Conservation (phyloP, 805 yeast genomes). For the Myxozyma geophila region DNA sequence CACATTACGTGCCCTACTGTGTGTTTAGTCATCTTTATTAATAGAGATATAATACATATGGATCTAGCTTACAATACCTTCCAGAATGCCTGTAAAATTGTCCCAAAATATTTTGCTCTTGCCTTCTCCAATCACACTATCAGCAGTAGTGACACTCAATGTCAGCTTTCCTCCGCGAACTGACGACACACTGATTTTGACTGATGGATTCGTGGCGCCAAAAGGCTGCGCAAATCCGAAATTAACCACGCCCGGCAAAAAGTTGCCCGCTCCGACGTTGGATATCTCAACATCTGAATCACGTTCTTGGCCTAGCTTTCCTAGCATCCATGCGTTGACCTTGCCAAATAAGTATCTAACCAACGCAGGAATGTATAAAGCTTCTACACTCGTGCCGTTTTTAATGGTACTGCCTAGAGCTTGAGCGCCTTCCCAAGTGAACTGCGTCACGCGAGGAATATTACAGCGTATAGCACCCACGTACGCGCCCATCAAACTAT, state of each 20-base stretch:
- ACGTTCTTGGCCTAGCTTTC: conserved; percentile 10
- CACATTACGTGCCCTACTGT: too few relatives aligned
- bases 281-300: conserved; percentile 16
- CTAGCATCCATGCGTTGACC: conserved; percentile 8
- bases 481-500: conserved; percentile 11
- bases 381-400: conserved; percentile 1
- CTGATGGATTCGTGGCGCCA: conserved; percentile 10
- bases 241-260: not conserved
- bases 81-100: not conserved
- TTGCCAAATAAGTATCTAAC: conserved; percentile 15
- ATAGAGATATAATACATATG: too few relatives aligned
- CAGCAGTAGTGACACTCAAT: conserved; percentile 13
- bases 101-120: conserved; percentile 13
- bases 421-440: conserved; percentile 14
- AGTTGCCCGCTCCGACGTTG: conserved; percentile 20
- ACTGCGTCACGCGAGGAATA: conserved; percentile 7
- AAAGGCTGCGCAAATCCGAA: conserved; percentile 25
- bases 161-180: conserved; percentile 19
- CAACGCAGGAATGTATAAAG: conserved; percentile 12
- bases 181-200: conserved; percentile 9
- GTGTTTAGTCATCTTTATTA: not conserved
- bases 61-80: not conserved
- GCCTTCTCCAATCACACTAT: conserved; percentile 20
- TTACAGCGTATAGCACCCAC: conserved; percentile 10
- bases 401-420: not conserved